A percentile compares a stretch with the other conserved stretches of the same genome.
Conservation (phyloP, 2,329 filamentous ascomycete species). For the Cladosporium sp. region DNA sequence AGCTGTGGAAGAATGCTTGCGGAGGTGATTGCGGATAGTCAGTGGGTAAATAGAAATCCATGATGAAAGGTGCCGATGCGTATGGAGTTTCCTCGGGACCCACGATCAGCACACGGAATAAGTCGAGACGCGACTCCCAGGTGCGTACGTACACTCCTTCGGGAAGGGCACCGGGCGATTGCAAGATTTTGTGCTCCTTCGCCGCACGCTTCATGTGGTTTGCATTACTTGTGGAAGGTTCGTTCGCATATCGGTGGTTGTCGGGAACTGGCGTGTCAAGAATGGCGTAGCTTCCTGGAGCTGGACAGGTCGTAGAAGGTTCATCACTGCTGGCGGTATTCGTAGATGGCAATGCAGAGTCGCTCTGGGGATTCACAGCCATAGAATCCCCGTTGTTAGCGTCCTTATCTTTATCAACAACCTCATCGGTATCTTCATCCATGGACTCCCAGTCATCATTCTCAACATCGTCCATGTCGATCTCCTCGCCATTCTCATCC, state of each 20-base stretch:
- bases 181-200: conserved; percentile 61
- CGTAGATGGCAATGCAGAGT: background rate
- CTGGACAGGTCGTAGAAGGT: background rate
- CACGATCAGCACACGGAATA: conserved; percentile 59
- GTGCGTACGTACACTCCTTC: conserved; percentile 58
- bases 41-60: conserved; percentile 56
- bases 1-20: conserved; percentile 60
- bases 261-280: conserved; percentile 46
- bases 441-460: conserved; percentile 44
- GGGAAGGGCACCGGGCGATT: conserved; percentile 49
- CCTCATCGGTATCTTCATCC: conserved; percentile 28
- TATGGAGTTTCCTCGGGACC: conserved; percentile 62
- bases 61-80: conserved; percentile 60
- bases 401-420: conserved; percentile 15
- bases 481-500: conserved; percentile 45
- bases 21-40: conserved; percentile 56
- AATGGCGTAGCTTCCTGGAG: conserved; percentile 30
- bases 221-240: conserved; percentile 28
- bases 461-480: conserved; percentile 46
- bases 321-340: background rate
- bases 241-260: conserved; percentile 44
- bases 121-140: conserved; percentile 60
- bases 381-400: background rate
- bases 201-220: conserved; percentile 51
- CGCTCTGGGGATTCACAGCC: background rate